Evolutionary conservation across 2,329 filamentous ascomycete genomes (phyloP).

Genomic region (Venturia asperata): DNA sequence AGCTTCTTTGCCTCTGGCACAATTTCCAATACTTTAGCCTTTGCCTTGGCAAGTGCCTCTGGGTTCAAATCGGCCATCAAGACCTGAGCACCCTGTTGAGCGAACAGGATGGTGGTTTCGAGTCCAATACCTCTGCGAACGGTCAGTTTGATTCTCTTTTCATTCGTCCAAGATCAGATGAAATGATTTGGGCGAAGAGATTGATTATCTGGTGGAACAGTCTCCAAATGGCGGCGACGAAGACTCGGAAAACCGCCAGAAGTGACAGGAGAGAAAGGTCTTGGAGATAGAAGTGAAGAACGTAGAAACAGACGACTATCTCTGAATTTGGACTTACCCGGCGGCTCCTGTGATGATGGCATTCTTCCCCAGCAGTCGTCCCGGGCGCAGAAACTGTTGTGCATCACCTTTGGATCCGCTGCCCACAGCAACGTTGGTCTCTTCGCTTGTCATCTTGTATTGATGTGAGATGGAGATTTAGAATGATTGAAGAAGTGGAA

Average conservation of each 20-base stretch:
- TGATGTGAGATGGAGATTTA: neutral
- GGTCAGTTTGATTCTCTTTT: neutral
- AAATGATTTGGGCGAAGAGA: too few species aligned
- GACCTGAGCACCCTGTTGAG: slow-evolving; percentile 77
- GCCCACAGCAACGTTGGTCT: neutral
- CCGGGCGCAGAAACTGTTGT: slow-evolving; percentile 22
- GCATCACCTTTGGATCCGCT: neutral
- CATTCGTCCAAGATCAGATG: neutral
- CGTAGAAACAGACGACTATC: neutral
- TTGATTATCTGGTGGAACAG: neutral
- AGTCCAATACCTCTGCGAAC: slow-evolving; percentile 74
- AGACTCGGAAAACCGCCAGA: neutral
- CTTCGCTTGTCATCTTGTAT: slow-evolving; percentile 3
- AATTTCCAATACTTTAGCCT: slow-evolving; percentile 66
- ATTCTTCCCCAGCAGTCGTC: slow-evolving; percentile 58
- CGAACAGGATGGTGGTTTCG: slow-evolving; percentile 84
- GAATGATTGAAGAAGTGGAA: too few species aligned
- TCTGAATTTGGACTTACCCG: slow-evolving; percentile 52
- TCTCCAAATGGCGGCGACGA: neutral
- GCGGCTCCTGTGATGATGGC: slow-evolving; percentile 76
- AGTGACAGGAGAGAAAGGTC: neutral
- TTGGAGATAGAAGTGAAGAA: neutral
- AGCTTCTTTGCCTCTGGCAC: slow-evolving; percentile 55
- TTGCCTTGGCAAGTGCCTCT: slow-evolving; percentile 67
- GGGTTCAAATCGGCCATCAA: slow-evolving; percentile 80